Conservation (phyloP, 176 grass and related monocot genomes). For the Aechmea fasciata region DNA sequence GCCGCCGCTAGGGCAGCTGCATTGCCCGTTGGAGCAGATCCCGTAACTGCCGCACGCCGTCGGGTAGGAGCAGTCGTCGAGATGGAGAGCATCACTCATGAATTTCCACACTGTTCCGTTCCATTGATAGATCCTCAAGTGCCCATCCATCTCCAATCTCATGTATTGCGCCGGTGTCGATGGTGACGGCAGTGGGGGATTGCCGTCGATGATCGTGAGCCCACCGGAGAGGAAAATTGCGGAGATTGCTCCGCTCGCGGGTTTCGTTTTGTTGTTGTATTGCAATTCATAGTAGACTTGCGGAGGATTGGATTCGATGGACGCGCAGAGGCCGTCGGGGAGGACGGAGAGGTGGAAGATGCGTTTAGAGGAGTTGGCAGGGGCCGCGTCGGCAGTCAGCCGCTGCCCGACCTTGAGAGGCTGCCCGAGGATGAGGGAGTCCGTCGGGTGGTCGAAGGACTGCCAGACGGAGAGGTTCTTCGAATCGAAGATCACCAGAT, state of each 20-base stretch:
- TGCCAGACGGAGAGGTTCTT: constrained; percentile 38
- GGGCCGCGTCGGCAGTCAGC: constrained; percentile 15
- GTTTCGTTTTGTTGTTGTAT: not conserved
- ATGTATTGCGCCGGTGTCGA: constrained; percentile 28
- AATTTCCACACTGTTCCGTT: constrained; percentile 19
- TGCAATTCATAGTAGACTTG: constrained; percentile 12
- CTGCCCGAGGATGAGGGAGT: constrained; percentile 28
- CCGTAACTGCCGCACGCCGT: constrained; percentile 36
- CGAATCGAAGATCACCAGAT: constrained; percentile 30
- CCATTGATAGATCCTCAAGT: constrained; percentile 37
- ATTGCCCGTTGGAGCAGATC: constrained; percentile 41
- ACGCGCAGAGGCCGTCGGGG: constrained; percentile 16
- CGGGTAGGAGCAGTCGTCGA: constrained; percentile 42
- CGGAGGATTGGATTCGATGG: constrained; percentile 21
- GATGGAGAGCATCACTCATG: constrained; percentile 24
- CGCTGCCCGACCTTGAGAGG: constrained; percentile 10
- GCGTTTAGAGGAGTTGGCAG: constrained; percentile 27
- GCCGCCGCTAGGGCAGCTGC: constrained; percentile 23
- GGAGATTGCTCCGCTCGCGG: constrained; percentile 7
- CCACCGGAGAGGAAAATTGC: constrained; percentile 16
- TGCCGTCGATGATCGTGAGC: not conserved
- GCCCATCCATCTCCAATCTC: constrained; percentile 30
- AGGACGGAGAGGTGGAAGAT: constrained; percentile 18
- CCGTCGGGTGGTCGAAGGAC: constrained; percentile 38
- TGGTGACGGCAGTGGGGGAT: not conserved